These are phyloP conservation scores for Trypanosoma conorhini DNA, from an alignment of 208 protist species.

Conservation along the genomic window DNA sequence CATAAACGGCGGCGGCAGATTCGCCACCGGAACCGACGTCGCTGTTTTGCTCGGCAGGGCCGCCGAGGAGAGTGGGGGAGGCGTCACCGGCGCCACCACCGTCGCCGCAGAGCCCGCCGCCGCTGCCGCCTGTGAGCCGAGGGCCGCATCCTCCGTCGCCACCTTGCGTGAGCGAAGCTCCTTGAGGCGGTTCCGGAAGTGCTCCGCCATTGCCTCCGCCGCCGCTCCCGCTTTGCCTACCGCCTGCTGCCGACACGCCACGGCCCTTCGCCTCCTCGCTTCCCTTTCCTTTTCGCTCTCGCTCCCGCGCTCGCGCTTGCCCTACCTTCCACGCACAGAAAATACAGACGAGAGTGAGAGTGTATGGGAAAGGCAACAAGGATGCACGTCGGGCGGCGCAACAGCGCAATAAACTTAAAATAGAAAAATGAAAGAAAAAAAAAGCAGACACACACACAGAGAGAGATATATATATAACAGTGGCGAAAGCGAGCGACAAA, in stretches of 20 bases:
- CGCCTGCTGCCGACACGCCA: neutral
- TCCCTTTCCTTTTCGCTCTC: neutral
- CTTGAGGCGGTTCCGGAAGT: constrained; percentile 14
- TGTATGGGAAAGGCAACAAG: no score
- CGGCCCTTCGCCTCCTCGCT: neutral
- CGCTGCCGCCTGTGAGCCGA: neutral
- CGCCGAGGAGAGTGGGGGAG: neutral
- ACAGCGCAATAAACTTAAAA: neutral
- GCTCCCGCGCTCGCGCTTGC: neutral
- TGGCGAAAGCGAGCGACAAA: neutral
- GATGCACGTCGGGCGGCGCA: no score
- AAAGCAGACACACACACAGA: neutral
- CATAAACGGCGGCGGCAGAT: constrained; percentile 50
- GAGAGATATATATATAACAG: neutral
- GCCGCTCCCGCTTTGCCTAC: neutral
- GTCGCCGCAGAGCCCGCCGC: neutral
- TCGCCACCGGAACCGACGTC: constrained; percentile 18
- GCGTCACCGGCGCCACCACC: neutral
- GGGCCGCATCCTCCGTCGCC: constrained; percentile 8
- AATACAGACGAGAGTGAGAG: no score
- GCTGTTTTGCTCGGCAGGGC: neutral
- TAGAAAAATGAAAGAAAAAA: constrained; percentile 5
- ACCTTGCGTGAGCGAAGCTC: constrained; percentile 16
- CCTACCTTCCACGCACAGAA: neutral
- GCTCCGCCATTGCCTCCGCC: constrained; percentile 6